Base-by-base conservation (phyloP, 306 rosid genomes). In the Cucumis hystrix region DNA sequence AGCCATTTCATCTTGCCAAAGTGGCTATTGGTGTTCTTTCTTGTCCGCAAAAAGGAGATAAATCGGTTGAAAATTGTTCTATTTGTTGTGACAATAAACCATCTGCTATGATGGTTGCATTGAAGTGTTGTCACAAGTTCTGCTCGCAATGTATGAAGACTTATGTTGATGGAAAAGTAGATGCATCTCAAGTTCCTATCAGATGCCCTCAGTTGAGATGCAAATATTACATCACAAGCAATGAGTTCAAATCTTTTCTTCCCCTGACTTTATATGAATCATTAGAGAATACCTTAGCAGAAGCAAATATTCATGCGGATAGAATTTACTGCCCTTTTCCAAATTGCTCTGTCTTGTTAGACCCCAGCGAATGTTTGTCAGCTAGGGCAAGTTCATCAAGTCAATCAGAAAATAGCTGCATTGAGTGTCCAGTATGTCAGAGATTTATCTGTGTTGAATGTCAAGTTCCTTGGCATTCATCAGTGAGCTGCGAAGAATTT, bases 391-490 rank as follows among this genome's bases (percentile, higher is more conserved):
- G 90, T 82, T 94, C 98, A 39, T 94, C 98, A 68, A 91, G 91
- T 76, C 96, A 88, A 76, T 84, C 91, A 17, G 94, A 87, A 61
- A 93, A 85, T 78, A 83, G 90, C 79, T 88, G 98, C 83, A 82
- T 91, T 8, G 96, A 91, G 79, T 94, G 98, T 80, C 96, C 97
- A 58, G 96, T 87, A 78, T 94, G 98, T 83, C 85, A 75, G 83
- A 91, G 96, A 82, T 86, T 87, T 74, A 87, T 94, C 63, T 94
- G 98, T 17, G 85, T 89, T 66, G 94, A 86, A 23, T 94, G 98
- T 74, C 86, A 86, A 74, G 96, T 91, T 81, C 96, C 98, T 72
- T 94, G 98, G 98, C 98, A 94, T 85, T 87, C 91, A 69, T 90
- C 91, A 10, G 82, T 91, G 90, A 91, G 87, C 82, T 94, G 98